Conservation (phyloP, 1,284 basidiomycete genomes). For the Microbotryomycetes sp. region DNA sequence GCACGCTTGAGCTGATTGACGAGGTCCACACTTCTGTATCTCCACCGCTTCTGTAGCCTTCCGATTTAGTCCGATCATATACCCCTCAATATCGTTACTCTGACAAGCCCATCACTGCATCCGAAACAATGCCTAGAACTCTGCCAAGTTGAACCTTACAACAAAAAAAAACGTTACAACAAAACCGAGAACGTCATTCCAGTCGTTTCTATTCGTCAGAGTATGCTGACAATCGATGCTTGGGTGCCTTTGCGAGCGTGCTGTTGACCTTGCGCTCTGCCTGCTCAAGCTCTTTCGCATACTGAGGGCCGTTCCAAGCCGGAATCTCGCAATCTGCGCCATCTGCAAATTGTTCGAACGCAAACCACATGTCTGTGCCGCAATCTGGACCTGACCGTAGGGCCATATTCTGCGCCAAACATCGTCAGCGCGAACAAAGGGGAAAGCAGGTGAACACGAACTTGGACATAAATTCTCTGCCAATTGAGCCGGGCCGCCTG, state of each 20-base stretch:
- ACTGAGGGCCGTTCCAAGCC: constrained; percentile 30
- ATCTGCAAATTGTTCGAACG: constrained; percentile 30
- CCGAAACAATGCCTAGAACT: too few relatives aligned
- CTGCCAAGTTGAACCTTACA: too few relatives aligned
- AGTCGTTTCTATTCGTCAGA: too few relatives aligned
- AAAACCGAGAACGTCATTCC: too few relatives aligned
- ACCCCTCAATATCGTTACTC: too few relatives aligned
- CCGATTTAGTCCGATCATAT: too few relatives aligned
- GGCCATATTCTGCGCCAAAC: constrained; percentile 20
- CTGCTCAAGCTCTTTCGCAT: constrained; percentile 2
- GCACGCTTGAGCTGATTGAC: constrained; percentile 7
- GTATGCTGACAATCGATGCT: too few relatives aligned
- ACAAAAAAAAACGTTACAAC: too few relatives aligned
- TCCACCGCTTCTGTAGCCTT: neutral
- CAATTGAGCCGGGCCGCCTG: constrained; percentile 31
- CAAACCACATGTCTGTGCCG: constrained; percentile 29
- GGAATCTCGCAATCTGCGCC: constrained; percentile 28
- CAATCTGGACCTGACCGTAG: constrained; percentile 16
- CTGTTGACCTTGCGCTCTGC: neutral
- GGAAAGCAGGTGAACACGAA: neutral
- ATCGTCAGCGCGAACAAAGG: too few relatives aligned
- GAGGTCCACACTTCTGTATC: neutral
- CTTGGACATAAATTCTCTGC: constrained; percentile 28
- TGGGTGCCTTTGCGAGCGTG: too few relatives aligned
- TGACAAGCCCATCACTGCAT: too few relatives aligned